phyloP scores from a whole-genome alignment of 139 green algal species.

The Marvania coccoides region DNA sequence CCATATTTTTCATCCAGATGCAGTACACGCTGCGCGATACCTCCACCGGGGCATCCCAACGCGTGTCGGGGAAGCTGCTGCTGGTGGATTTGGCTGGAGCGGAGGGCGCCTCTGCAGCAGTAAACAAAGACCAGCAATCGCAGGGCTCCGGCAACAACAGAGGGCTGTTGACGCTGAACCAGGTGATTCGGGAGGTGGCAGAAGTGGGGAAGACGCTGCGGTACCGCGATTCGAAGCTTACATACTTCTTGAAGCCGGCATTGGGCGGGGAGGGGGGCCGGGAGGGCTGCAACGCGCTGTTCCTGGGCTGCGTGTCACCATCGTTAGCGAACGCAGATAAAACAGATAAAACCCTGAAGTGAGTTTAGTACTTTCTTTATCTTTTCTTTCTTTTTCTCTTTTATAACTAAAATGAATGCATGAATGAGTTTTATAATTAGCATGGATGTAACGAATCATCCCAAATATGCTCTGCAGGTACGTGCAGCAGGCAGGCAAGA shows the following conservation, averaged over 20 bases:
- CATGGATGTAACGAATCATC: too few relatives aligned
- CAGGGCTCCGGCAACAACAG: conserved; percentile 25
- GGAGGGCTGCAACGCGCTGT: conserved; percentile 21
- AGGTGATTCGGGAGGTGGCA: conserved; percentile 13
- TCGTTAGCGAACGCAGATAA: neutral
- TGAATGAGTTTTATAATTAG: too few relatives aligned
- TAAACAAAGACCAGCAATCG: neutral
- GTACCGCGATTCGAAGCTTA: conserved; percentile 9
- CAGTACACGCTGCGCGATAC: conserved; percentile 1
- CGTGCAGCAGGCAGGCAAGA: conserved; percentile 1
- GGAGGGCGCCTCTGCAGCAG: conserved; percentile 6
- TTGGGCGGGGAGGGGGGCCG: conserved; percentile 10
- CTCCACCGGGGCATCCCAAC: neutral
- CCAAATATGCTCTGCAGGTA: too few relatives aligned
- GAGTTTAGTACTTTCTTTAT: too few relatives aligned
- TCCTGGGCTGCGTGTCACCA: conserved; percentile 17
- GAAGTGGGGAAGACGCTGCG: neutral
- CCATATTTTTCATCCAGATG: conserved; percentile 14
- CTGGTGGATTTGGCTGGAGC: conserved; percentile 17
- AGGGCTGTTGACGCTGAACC: conserved; percentile 11
- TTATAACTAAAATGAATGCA: too few relatives aligned
- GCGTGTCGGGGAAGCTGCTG: conserved; percentile 13
- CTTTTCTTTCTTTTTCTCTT: too few relatives aligned
- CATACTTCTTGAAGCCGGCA: conserved; percentile 9
- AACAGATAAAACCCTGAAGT: conserved; percentile 10